Evolutionary conservation across 2,329 filamentous ascomycete species (phyloP), one percentile per base, ranked within the genome.

Genomic region (Pyrenophora graminea): DNA sequence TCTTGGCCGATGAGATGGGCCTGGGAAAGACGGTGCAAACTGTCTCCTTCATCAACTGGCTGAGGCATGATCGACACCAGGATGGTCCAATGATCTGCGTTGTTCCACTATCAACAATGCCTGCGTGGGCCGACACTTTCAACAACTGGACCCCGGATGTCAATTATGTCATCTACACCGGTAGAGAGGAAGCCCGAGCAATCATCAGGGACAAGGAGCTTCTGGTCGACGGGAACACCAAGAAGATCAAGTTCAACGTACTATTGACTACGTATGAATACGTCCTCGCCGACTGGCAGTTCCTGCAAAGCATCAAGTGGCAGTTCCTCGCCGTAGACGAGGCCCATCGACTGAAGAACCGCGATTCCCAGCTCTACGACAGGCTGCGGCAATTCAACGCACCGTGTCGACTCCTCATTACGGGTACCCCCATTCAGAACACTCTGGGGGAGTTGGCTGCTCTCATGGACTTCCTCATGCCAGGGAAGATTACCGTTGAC

Each of bases 1-100:
- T 99, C 64, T 82, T 99, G 45, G 94, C 94, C 41, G 94, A 99
- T 70, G 94, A 99, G 76, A 99, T 99, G 94, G 94, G 94, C 64
- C 82, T 99, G 12, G 94, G 94, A 23, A 99, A 99, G 77, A 99
- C 94, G 0, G 94, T 99, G 0, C 94, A 99, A 76, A 97, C 93
- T 0, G 92, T 99, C 23, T 87, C 93, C 0, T 97, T 97, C 72
- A 88, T 99, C 73, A 97, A 93, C 71, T 99, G 94, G 93, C 82
- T 99, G 53, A 89, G 91, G 47, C 93, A 97, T 74, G 86, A 91
- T 51, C 86, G 93, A 61, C 82, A 82, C 42, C 94, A 99, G 71
- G 90, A 97, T 73, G 94, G 94, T 0, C 94, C 94, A 0, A 97
- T 97, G 68, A 85, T 99, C 37, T 93, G 97, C 53, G 91, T 97